These are phyloP conservation scores for Pterocarpus macrocarpus DNA, from an alignment of 306 rosid species.

Conservation along the genomic window DNA sequence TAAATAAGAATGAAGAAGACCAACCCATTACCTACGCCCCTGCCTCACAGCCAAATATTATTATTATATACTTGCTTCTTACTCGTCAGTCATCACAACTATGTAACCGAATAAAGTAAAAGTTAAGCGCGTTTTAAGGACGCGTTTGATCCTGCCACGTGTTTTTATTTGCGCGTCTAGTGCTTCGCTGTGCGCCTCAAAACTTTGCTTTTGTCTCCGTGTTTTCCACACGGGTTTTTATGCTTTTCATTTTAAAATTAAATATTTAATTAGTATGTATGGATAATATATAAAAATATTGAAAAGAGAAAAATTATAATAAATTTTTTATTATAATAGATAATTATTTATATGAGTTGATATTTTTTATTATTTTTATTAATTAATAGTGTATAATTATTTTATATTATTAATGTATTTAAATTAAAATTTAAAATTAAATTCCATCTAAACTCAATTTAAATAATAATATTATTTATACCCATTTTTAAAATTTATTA, in stretches of 20 bases:
- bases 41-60: not conserved
- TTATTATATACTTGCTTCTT: not conserved
- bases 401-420: too few relatives aligned
- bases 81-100: not conserved
- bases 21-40: not conserved
- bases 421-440: too few relatives aligned
- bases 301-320: too few relatives aligned
- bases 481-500: too few relatives aligned
- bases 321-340: too few relatives aligned
- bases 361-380: too few relatives aligned
- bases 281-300: too few relatives aligned
- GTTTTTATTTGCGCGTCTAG: not conserved
- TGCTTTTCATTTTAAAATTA: not conserved
- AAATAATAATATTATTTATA: too few relatives aligned
- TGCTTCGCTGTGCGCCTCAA: not conserved
- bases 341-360: too few relatives aligned
- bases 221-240: not conserved
- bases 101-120: not conserved
- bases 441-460: too few relatives aligned
- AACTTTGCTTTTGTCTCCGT: not conserved
- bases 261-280: too few relatives aligned
- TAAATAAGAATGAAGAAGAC: not conserved
- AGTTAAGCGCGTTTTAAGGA: not conserved
- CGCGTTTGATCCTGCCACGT: not conserved
- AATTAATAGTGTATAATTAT: too few relatives aligned